Percentiles rank a stretch among this genome's conserved stretches.
phyloP scores from a whole-genome alignment of 1,284 basidiomycete species.

The Ustilago bromivora region DNA sequence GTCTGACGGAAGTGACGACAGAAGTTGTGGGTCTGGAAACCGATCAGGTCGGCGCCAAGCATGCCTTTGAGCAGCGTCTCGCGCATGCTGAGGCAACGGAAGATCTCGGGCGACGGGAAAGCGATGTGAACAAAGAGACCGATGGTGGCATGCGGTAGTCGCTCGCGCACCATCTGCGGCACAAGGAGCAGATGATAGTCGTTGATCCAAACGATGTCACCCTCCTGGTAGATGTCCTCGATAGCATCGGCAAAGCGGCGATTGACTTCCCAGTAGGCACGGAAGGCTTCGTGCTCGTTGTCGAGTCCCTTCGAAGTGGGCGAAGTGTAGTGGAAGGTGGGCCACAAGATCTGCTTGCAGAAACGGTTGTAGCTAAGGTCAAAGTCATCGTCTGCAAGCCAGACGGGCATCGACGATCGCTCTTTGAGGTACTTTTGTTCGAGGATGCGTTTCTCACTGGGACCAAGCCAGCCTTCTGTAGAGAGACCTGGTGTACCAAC shows the following conservation, averaged over 20 bases:
- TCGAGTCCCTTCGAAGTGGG: constrained; percentile 84
- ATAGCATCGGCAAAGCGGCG: constrained; percentile 84
- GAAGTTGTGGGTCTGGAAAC: constrained; percentile 84
- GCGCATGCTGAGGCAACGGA: constrained; percentile 79
- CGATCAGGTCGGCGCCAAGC: constrained; percentile 79
- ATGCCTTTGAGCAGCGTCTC: constrained; percentile 77
- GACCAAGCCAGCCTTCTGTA: constrained; percentile 59
- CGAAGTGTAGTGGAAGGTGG: constrained; percentile 85
- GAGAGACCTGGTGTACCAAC: constrained; percentile 65
- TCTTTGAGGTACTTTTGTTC: constrained; percentile 76
- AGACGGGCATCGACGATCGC: constrained; percentile 78
- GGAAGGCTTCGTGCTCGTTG: constrained; percentile 80
- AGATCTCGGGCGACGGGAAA: constrained; percentile 88
- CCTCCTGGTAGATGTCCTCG: constrained; percentile 79
- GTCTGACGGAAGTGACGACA: constrained; percentile 75
- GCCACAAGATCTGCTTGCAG: constrained; percentile 91
- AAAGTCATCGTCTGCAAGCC: constrained; percentile 77
- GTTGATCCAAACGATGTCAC: constrained; percentile 78
- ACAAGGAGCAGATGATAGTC: constrained; percentile 83
- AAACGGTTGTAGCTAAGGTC: constrained; percentile 84
- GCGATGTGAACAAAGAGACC: constrained; percentile 91
- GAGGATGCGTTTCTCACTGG: constrained; percentile 73
- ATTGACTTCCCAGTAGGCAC: constrained; percentile 84
- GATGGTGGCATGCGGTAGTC: constrained; percentile 78
- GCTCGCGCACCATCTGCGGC: constrained; percentile 78